Base-by-base conservation (phyloP, 1,284 basidiomycete genomes). In the Serendipita sp. region DNA sequence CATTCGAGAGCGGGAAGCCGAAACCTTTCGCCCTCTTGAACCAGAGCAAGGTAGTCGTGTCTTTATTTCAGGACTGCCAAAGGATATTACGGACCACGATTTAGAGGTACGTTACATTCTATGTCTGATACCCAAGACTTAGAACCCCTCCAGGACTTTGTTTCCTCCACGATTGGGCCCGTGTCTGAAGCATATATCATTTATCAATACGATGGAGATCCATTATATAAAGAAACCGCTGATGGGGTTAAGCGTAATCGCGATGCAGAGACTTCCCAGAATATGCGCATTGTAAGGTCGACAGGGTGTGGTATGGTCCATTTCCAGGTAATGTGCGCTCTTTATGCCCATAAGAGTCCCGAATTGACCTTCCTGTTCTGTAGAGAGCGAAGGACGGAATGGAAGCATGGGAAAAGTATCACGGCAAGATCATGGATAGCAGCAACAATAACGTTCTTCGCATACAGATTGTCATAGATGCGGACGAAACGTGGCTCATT, bases 11-110 rank as follows among this genome's bases (percentile, higher is more conserved):
- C 8, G 8, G 8, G 12, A 30, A n/a, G 26, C 53, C 6, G 53
- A 58, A 35, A 26, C 30, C 53, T 58, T 58, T 34, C 53, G 34
- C 10, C 15, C 4, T 2, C 3, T 58, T 58, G 53, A 58, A 8
- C 53, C 26, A 10, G 53, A 58, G n/a, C 4, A 6, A 35, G 53
- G 53, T 10, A 26, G 22, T 22, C 53, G 53, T n/a, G n/a, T 58
- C 12, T 58, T 58, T n/a, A 58, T 58, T n/a, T 58, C 53, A 4
- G 53, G 53, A 10, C 53, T 58, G n/a, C 53, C 53, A 26, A 58
- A 58, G 53, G 53, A 58, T 34, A 58, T 58, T n/a, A 58, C 53
- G 8, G 32, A 35, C 32, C 53, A 58, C 12, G 53, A 58, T 34
- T n/a, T 58, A 8, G 47, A 49, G 29, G 47, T 49, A n/a, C 6